Conservation (phyloP, 179 eudicot genomes). For the Beta corolliflora region DNA sequence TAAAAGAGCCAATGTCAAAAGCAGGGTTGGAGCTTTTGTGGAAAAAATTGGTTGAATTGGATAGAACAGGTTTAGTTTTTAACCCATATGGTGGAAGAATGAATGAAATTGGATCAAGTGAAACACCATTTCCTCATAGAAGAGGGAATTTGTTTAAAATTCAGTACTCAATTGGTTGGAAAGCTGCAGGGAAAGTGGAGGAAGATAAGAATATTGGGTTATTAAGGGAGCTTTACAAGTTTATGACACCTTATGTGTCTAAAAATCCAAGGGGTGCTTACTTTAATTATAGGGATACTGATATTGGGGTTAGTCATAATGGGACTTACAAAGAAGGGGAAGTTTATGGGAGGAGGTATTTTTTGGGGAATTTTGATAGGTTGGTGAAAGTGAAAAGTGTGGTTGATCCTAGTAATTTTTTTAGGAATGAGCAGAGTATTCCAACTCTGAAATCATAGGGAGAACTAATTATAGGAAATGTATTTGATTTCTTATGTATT, state of each 20-base stretch:
- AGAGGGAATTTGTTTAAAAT: conserved; percentile 48
- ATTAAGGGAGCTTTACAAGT: conserved; percentile 29
- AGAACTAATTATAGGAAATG: not conserved
- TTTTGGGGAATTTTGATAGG: conserved; percentile 42
- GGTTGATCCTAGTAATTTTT: conserved; percentile 49
- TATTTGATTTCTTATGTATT: too few species aligned
- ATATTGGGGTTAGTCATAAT: conserved; percentile 33
- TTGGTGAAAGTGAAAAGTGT: conserved; percentile 38
- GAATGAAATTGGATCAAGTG: conserved; percentile 29
- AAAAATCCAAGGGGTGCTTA: conserved; percentile 39
- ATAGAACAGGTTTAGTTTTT: conserved; percentile 25
- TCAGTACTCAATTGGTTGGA: conserved; percentile 43
- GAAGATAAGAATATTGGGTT: conserved; percentile 24
- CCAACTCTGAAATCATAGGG: conserved; percentile 24
- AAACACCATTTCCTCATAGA: conserved; percentile 46
- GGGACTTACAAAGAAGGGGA: conserved; percentile 26
- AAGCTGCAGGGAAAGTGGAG: conserved; percentile 19
- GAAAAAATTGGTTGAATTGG: conserved; percentile 27
- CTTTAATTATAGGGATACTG: conserved; percentile 34
- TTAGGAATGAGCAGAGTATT: conserved; percentile 50
- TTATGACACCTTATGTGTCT: conserved; percentile 39
- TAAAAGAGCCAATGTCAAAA: conserved; percentile 32
- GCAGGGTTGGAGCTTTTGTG: conserved; percentile 25
- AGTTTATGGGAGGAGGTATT: conserved; percentile 42
- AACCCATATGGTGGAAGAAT: conserved; percentile 45